Base-by-base conservation (phyloP, 1,284 basidiomycete genomes). In the Sporisorium sorghi region DNA sequence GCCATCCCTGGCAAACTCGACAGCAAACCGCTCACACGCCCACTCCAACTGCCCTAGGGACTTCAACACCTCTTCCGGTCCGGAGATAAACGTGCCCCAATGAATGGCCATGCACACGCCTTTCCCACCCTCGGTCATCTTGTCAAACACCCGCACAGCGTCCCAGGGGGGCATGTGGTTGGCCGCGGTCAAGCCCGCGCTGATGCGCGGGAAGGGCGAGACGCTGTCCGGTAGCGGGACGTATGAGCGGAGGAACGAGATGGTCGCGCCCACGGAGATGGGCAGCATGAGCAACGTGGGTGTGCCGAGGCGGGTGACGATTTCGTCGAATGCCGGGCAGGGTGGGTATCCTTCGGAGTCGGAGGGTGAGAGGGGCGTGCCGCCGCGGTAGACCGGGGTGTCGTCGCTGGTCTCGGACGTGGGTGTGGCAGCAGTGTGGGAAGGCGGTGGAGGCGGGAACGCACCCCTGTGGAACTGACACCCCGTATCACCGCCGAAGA, bases 401-500 rank as follows among this genome's bases (percentile, higher is more conserved):
- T 35, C 35, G 24, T 65, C 60, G 32, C 50, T 32, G 5, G 37
- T 50, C 37, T 69, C 44, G 28, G 60, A 48, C 14, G 57, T 19
- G 9, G 49, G 65, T n/a, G n/a, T n/a, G n/a, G n/a, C n/a, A n/a
- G n/a, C n/a, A n/a, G n/a, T n/a, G n/a, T n/a, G n/a, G n/a, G n/a
- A 40, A 11, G 56, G 65, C 17, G 66, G 75, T 8, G 59, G 24
- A 14, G 63, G 75, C 23, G 72, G 72, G 26, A 66, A 74, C 15
- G 54, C 53, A 1, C 55, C 56, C 19, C 71, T 62, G 44, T 78
- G 81, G 47, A 83, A 77, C 8, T 78, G 79, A 56, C 69, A 83
- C 19, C 82, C 82, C 0, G 82, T 81, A 42, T 83, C 82, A 15
- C 82, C 82, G 19, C 80, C 81, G 26, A 83, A 83, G 62, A 76